Evolutionary conservation across 495 filamentous ascomycete species (phyloP), one percentile per base, ranked within the genome.

Genomic region (Ramalina intermedia): DNA sequence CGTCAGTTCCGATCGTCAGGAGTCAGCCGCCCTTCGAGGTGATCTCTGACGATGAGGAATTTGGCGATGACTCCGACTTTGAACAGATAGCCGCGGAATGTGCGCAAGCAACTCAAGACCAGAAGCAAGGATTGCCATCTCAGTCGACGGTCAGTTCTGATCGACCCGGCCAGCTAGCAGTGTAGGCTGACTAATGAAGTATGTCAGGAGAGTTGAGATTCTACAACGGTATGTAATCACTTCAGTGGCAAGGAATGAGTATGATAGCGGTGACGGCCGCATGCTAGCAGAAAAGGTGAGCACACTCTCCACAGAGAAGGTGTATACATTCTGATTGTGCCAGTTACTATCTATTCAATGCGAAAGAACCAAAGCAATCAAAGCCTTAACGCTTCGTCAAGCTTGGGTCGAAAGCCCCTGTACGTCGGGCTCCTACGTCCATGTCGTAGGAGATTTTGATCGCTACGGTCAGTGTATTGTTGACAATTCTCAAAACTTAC

Each of bases 161-260:
- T 23, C 20, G 23, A 7, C 21, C 38, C n/a, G 14, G 37, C 41
- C 43, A 45, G 42, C 43, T 27, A 21, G 41, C 41, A 52, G 48
- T 51, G 35, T 11, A 50, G 42, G 50, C 56, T 58, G 42, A 58
- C 43, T 46, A 49, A 47, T 40, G 49, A 72, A 74, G 71, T 69
- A 65, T 48, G 38, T 60, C 48, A 68, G 78, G 62, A 78, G 75
- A 61, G 66, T 72, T 50, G 76, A 74, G 65, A 76, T 78, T 37
- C 87, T 94, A 56, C 85, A 91, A 61, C 81, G 88, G 46, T 94
- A 90, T 66, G 67, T 84, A 41, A 70, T 94, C 48, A 82, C 79
- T 53, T 75, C 80, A 54, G 75, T 85, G 53, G 72, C 80, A 27
- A 72, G 86, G 51, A 70, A 71, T 55, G 67, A 75, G 23, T 91